Evolutionary conservation across 345 rosid species (phyloP).

Genomic region (Citrus unshiu): DNA sequence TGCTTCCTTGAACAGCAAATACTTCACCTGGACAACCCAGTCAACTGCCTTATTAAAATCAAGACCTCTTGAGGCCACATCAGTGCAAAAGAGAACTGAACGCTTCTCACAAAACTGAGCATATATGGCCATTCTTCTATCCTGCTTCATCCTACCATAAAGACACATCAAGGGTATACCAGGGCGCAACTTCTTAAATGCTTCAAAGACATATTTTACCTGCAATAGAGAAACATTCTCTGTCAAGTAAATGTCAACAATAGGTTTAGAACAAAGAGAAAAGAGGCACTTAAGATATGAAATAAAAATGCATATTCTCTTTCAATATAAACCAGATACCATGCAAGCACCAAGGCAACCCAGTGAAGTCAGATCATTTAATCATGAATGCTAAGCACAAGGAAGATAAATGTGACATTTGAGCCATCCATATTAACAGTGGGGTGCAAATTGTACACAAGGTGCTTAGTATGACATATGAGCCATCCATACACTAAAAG

Average conservation of each 20-base stretch:
- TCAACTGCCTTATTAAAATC: constrained; percentile 92
- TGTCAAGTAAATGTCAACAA: constrained; percentile 1
- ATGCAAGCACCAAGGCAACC: neutral
- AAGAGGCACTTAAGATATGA: neutral
- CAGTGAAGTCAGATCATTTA: neutral
- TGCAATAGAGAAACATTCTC: constrained; percentile 16
- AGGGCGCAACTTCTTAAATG: constrained; percentile 91
- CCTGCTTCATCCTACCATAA: constrained; percentile 97
- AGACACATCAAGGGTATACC: constrained; percentile 93
- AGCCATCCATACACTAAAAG: neutral
- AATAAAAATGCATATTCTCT: neutral
- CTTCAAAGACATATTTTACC: constrained; percentile 93
- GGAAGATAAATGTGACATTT: neutral
- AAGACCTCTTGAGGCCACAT: constrained; percentile 94
- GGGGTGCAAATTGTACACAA: neutral
- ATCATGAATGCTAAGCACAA: neutral
- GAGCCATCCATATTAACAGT: neutral
- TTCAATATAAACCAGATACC: neutral
- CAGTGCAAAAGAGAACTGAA: constrained; percentile 88
- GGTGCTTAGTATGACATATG: neutral
- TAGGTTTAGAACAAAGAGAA: neutral
- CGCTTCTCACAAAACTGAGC: constrained; percentile 71
- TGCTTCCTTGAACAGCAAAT: constrained; percentile 8
- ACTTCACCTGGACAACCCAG: constrained; percentile 95
- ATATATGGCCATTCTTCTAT: constrained; percentile 76